A percentile compares a stretch with the other conserved stretches of the same genome.
Evolutionary conservation across 2,329 filamentous ascomycete species (phyloP).

Genomic region (Nothomitra cinnamomea): DNA sequence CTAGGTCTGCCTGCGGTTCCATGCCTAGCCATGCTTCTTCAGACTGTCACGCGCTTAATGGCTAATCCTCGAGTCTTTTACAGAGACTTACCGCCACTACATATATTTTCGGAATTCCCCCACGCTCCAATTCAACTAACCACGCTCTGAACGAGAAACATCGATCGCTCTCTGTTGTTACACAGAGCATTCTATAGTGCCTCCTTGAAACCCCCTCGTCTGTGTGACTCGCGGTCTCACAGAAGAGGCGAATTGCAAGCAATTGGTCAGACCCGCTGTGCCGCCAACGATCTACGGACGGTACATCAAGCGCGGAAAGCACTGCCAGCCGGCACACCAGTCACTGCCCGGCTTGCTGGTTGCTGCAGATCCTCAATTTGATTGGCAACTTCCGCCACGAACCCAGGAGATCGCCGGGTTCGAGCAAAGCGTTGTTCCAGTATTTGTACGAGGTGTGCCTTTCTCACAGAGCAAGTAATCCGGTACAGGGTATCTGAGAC

Average conservation of each 20-base stretch:
- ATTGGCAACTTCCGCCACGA: neutral
- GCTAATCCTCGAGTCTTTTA: slow-evolving; percentile 1
- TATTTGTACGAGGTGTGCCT: neutral
- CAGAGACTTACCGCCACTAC: neutral
- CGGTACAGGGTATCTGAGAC: slow-evolving; percentile 1
- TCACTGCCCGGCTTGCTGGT: neutral
- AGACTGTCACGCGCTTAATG: neutral
- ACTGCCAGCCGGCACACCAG: neutral
- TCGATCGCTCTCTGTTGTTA: neutral
- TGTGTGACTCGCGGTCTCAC: slow-evolving; percentile 2
- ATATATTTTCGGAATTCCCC: neutral
- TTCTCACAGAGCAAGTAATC: neutral
- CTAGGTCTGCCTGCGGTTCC: neutral
- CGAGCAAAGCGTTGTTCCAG: neutral
- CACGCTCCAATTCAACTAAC: neutral
- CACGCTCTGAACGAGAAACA: neutral
- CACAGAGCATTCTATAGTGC: neutral
- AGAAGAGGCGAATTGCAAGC: slow-evolving; percentile 3
- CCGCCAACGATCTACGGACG: slow-evolving; percentile 1
- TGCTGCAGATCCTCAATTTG: neutral
- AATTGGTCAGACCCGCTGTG: neutral
- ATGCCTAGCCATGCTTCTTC: neutral
- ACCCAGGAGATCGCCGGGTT: neutral
- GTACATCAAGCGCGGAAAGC: slow-evolving; percentile 1
- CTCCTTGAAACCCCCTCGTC: neutral